Base-by-base conservation (phyloP, 768 basidiomycete genomes). In the Tylopilus vinaceipallidus region DNA sequence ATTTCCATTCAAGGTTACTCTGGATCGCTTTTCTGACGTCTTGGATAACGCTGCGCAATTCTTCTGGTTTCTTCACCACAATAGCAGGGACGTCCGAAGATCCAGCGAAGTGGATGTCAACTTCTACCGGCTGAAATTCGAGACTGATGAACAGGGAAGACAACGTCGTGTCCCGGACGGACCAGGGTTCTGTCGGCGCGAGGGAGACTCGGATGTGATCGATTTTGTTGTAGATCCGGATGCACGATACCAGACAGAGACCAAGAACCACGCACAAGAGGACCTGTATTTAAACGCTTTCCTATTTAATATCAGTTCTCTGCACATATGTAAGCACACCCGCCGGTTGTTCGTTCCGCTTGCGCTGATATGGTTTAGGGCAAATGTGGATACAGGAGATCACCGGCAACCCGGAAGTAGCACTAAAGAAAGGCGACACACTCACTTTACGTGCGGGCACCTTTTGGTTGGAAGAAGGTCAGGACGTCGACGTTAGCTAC, bases 261-360 rank as follows among this genome's bases (percentile, higher is more conserved):
- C 54, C 46, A 54, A 33, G 26, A 55, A 55, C n/a, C 27, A 36
- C 11, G 54, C 42, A 4, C 26, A 6, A 16, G 29, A 26, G 11
- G 41, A 42, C 26, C 17, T 42, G 41, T 42, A 42, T 29, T 6
- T 42, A 26, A 42, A 42, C 17, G 27, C n/a, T 0, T 42, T 42
- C 41, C 19, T 42, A 3, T 42, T 42, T 26, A 42, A 42, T 26
- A 42, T 26, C 13, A 42, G 41, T 13, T 27, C 17, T 29, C 12
- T 42, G 27, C 27, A 26, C 13, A 29, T 42, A 42, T n/a, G 41
- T 42, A 8, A 42, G 17, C 26, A 29, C 6, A n/a, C n/a, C n/a
- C n/a, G n/a, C n/a, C n/a, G 14, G 4, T 14, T 38, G 11, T 4
- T 38, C 9, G 12, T 38, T 11, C 19, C 14, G 11, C 27, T 29